Base-by-base conservation (phyloP, 139 green algal genomes). In the Volvox africanus region DNA sequence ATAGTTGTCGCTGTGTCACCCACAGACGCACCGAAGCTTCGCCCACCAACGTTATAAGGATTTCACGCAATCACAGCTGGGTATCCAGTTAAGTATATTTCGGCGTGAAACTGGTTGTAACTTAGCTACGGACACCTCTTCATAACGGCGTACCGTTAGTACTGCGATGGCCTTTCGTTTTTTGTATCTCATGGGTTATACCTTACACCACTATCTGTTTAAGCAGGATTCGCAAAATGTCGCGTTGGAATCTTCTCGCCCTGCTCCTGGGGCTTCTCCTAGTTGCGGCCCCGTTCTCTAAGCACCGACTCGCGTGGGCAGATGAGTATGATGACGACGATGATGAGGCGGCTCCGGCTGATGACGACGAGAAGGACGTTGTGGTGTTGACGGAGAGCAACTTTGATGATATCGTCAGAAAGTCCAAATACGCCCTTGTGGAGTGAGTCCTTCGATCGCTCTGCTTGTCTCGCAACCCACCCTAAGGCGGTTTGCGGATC, bases 401-500 rank as follows among this genome's bases (percentile, higher is more conserved):
- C 91, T 98, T 94, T n/a, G 94, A 96, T 14, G 83, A 92, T 6
- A 93, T 78, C 1, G 73, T 97, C 2, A 88, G 80, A 30, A 93
- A 93, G 80, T 78, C 84, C 71, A 96, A 98, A 83, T 98, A 93
- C 61, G 96, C 95, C 13, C 89, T 98, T 91, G 96, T 98, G 90
- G 85, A 13, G 94, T 91, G 55, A 65, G 83, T 85, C 30, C 14
- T 19, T 26, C 16, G 81, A 87, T 87, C 81, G n/a, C 50, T 14
- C 1, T 71, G 35, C n/a, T 24, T 55, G 65, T 65, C 80, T 71
- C 21, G 20, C 75, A 26, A 55, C 30, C n/a, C 37, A 1, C 22
- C 6, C 14, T 81, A 19, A 81, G 32, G 33, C 30, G 6, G 12
- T 13, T 55, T 24, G 32, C 44, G 17, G 11, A 61, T 30, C 13